phyloP scores from a whole-genome alignment of 495 filamentous ascomycete species.

The Penicillium samsonianum region DNA sequence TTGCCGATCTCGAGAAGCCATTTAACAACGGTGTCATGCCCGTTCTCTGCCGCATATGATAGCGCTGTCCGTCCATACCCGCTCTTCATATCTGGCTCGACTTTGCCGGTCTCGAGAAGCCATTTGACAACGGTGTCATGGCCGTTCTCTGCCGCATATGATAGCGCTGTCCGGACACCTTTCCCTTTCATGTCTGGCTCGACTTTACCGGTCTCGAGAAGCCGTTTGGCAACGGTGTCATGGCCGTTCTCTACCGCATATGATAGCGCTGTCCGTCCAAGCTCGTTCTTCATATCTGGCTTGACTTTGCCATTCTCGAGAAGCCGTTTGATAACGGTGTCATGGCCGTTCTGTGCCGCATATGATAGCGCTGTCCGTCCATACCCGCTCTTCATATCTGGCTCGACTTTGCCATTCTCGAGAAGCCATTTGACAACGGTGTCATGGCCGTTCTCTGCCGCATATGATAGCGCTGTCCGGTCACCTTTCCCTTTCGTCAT shows the following conservation, averaged over 20 bases:
- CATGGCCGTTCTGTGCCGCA: constrained; percentile 3
- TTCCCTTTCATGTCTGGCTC: constrained; percentile 15
- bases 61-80: constrained; percentile 36
- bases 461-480: constrained; percentile 28
- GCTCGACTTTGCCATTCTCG: not conserved
- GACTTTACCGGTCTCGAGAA: constrained; percentile 2
- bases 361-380: constrained; percentile 34
- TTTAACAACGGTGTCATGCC: constrained; percentile 1
- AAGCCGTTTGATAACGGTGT: constrained; percentile 1
- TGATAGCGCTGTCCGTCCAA: constrained; percentile 34
- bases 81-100: constrained; percentile 20
- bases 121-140: constrained; percentile 1
- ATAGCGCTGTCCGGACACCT: constrained; percentile 38
- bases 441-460: not conserved
- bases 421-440: constrained; percentile 6
- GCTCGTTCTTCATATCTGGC: constrained; percentile 23
- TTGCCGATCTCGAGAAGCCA: constrained; percentile 3
- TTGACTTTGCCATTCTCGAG: constrained; percentile 1
- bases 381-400: constrained; percentile 22
- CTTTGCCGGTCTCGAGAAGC: constrained; percentile 4
- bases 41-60: constrained; percentile 3
- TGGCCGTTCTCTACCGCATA: constrained; percentile 3
- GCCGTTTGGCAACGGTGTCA: not conserved
- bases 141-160: constrained; percentile 2
- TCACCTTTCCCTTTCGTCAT: no score